These are phyloP conservation scores for Talaromyces adpressus DNA, from an alignment of 495 filamentous ascomycete genomes.

Conservation along the genomic window DNA sequence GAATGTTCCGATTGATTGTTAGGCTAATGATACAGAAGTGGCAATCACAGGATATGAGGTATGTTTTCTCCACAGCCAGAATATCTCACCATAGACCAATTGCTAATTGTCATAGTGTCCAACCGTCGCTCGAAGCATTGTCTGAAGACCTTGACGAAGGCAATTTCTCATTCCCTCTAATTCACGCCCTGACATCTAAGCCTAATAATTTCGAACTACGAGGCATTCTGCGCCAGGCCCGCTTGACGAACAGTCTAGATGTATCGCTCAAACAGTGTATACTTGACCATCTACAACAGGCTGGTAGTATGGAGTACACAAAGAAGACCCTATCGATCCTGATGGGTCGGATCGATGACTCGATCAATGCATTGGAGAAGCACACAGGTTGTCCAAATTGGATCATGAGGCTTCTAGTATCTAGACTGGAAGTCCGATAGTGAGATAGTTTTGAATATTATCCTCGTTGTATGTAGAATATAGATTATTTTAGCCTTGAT, in stretches of 20 bases:
- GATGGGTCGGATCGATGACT: conserved; percentile 8
- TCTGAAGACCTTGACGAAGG: conserved; percentile 30
- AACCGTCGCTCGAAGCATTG: conserved; percentile 15
- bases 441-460: too few species aligned
- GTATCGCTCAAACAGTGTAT: conserved; percentile 12
- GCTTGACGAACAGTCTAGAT: conserved; percentile 6
- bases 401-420: conserved; percentile 14
- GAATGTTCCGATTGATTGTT: conserved; percentile 20
- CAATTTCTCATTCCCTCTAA: conserved; percentile 16
- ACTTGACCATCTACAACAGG: conserved; percentile 6
- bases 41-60: not conserved
- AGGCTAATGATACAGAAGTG: conserved; percentile 15
- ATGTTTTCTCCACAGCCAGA: not conserved
- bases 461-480: too few species aligned
- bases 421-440: not conserved
- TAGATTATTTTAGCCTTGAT: too few species aligned
- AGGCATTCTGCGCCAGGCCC: conserved; percentile 11
- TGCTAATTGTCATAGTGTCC: conserved; percentile 1
- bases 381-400: conserved; percentile 13
- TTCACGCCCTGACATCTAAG: not conserved
- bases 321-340: conserved; percentile 7
- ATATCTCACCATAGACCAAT: not conserved
- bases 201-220: conserved; percentile 12
- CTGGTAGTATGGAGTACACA: conserved; percentile 16
- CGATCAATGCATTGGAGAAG: conserved; percentile 7